These are phyloP conservation scores for Gardenia jasminoides DNA, from an alignment of 257 asterid genomes.

Conservation along the genomic window DNA sequence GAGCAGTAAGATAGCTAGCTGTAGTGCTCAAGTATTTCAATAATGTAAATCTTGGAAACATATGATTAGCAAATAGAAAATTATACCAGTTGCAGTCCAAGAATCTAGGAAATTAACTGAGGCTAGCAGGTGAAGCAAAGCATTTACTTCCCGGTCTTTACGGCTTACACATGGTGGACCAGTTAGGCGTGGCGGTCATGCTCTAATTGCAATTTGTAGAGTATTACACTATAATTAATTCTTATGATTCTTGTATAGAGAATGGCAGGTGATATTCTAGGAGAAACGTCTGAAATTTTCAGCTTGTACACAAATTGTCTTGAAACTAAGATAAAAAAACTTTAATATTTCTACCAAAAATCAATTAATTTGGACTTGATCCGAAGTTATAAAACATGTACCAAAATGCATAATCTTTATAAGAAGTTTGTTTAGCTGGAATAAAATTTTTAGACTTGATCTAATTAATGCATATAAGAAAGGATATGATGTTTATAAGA, in stretches of 20 bases:
- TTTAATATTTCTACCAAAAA: too few relatives aligned
- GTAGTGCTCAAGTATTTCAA: background rate
- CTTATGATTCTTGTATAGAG: background rate
- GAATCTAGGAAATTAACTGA: background rate
- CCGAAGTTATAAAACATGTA: background rate
- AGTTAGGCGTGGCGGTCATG: background rate
- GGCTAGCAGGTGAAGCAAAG: background rate
- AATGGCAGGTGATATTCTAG: too few relatives aligned
- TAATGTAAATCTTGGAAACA: background rate
- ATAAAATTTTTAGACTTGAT: too few relatives aligned
- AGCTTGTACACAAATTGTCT: too few relatives aligned
- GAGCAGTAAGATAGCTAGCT: background rate
- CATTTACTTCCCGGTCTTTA: background rate
- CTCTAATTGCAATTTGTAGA: too few relatives aligned
- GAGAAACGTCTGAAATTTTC: too few relatives aligned
- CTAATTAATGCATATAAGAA: too few relatives aligned
- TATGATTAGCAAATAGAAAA: background rate
- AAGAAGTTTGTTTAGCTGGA: too few relatives aligned
- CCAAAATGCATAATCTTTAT: background rate
- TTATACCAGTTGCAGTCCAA: background rate
- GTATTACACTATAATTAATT: too few relatives aligned
- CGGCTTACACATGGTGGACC: background rate
- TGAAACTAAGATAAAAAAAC: too few relatives aligned
- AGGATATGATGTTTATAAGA: too few relatives aligned
- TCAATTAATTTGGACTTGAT: background rate